Percentiles rank a stretch among this genome's conserved stretches.
These are phyloP conservation scores for Starmerella etchellsii DNA, from an alignment of 805 yeast species.

Conservation along the genomic window DNA sequence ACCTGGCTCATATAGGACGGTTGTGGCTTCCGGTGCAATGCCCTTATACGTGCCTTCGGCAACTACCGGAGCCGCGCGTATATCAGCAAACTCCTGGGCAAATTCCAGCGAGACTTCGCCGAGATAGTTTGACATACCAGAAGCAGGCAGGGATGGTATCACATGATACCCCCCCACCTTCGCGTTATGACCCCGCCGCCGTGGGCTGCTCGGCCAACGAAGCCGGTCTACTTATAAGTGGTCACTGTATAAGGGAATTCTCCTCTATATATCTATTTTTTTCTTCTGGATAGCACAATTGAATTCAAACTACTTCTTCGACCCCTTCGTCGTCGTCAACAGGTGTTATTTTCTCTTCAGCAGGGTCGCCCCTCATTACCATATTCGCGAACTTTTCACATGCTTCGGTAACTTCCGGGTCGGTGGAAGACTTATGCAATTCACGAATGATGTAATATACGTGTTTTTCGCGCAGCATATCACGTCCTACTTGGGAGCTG, in stretches of 20 bases:
- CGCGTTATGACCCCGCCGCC: too few species aligned
- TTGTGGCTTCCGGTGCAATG: slow-evolving; percentile 52
- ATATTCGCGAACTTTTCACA: slow-evolving; percentile 80
- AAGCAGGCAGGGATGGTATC: neutral
- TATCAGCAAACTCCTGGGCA: too few species aligned
- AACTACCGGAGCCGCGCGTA: slow-evolving; percentile 4
- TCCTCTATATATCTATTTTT: too few species aligned
- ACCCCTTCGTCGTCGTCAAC: slow-evolving; percentile 9
- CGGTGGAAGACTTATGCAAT: slow-evolving; percentile 44
- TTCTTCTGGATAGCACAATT: neutral
- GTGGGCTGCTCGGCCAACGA: too few species aligned
- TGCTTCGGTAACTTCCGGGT: slow-evolving; percentile 45
- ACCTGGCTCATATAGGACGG: slow-evolving; percentile 60
- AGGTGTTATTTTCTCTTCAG: neutral
- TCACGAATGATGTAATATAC: slow-evolving; percentile 82
- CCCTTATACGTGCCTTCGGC: slow-evolving; percentile 17
- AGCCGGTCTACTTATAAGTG: too few species aligned
- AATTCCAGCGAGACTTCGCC: slow-evolving; percentile 4
- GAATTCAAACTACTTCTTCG: slow-evolving; percentile 8
- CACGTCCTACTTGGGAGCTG: slow-evolving; percentile 63
- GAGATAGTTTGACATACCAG: slow-evolving; percentile 15
- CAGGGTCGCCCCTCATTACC: slow-evolving; percentile 80
- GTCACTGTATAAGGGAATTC: too few species aligned
- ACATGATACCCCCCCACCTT: too few species aligned
- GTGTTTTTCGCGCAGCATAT: slow-evolving; percentile 60